phyloP scores from a whole-genome alignment of 352 stramenopile species.

The Phytopythium kandeliae region DNA sequence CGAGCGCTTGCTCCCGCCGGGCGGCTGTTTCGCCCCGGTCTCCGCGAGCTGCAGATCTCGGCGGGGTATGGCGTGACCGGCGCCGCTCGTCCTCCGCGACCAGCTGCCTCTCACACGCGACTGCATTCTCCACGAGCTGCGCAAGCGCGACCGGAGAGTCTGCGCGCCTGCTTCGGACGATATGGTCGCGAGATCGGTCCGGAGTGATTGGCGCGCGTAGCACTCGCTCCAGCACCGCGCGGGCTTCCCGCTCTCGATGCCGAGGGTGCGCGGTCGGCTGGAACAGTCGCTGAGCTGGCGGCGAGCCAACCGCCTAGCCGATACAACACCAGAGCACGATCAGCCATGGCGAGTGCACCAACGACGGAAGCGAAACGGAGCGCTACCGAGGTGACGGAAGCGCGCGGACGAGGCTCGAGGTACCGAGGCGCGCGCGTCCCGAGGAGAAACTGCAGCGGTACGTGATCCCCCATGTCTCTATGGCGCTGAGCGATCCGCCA shows the following conservation, averaged over 20 bases:
- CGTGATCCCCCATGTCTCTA: conserved; percentile 43
- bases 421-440: conserved; percentile 40
- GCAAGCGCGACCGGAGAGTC: background rate
- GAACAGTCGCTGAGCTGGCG: background rate
- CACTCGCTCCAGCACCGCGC: conserved; percentile 4
- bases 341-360: background rate
- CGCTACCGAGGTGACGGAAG: background rate
- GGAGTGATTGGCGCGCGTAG: background rate
- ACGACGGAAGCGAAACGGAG: background rate
- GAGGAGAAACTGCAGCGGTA: conserved; percentile 66
- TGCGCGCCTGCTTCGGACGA: background rate
- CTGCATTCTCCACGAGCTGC: background rate
- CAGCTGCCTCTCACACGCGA: background rate
- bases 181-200: background rate
- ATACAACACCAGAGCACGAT: background rate
- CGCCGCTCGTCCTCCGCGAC: background rate
- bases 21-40: background rate
- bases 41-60: background rate
- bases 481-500: too few relatives aligned
- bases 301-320: background rate
- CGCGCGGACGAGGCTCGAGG: conserved; percentile 1
- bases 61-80: background rate
- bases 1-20: background rate
- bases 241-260: conserved; percentile 14
- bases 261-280: conserved; percentile 8